Evolutionary conservation across 148 eudicot genomes (phyloP).

Genomic region (Rhododendron ovatum): DNA sequence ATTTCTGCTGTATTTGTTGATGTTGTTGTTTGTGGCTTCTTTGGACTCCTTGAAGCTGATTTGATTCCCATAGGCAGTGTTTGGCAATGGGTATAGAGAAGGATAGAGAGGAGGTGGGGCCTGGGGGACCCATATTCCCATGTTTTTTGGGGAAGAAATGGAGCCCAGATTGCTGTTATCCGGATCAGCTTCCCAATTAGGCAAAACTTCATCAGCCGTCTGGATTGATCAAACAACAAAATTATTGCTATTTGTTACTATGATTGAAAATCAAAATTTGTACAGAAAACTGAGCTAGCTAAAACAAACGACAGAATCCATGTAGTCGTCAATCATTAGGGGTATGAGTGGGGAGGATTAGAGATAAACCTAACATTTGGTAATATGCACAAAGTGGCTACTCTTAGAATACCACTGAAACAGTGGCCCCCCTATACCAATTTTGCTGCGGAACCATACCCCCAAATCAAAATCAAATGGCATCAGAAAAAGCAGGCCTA

Average conservation of each 20-base stretch:
- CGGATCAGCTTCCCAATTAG: slow-evolving; percentile 39
- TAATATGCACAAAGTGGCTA: too few relatives aligned
- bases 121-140: slow-evolving; percentile 67
- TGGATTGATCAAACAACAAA: neutral
- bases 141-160: slow-evolving; percentile 21
- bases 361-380: too few relatives aligned
- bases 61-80: slow-evolving; percentile 20
- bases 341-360: too few relatives aligned
- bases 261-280: neutral
- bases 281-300: neutral
- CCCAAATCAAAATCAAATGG: too few relatives aligned
- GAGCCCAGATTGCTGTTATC: slow-evolving; percentile 16
- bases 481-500: too few relatives aligned
- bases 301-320: too few relatives aligned
- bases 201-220: slow-evolving; percentile 26
- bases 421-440: too few relatives aligned
- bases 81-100: slow-evolving; percentile 9
- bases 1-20: slow-evolving; percentile 32
- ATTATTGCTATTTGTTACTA: neutral
- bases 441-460: too few relatives aligned
- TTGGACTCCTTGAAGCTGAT: slow-evolving; percentile 21
- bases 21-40: slow-evolving; percentile 22
- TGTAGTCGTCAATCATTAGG: too few relatives aligned
- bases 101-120: slow-evolving; percentile 23
- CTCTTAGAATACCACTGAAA: too few relatives aligned